phyloP scores from a whole-genome alignment of 1,284 basidiomycete species.

The Pascua guehoae region DNA sequence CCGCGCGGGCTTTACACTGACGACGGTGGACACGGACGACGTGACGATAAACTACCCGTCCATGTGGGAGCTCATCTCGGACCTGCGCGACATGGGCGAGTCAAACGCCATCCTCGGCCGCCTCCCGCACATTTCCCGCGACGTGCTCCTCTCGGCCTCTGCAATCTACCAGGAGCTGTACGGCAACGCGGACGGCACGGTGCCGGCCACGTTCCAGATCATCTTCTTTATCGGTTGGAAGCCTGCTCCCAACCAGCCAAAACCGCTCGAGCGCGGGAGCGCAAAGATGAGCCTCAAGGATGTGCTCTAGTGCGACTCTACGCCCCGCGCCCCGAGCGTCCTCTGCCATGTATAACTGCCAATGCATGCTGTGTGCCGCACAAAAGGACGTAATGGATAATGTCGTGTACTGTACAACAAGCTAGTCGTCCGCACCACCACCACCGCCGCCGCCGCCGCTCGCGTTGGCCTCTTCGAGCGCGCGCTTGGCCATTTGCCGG shows the following conservation, averaged over 20 bases:
- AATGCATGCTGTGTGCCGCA: neutral
- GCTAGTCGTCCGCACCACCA: neutral
- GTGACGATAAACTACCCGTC: constrained; percentile 85
- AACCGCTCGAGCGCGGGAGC: constrained; percentile 79
- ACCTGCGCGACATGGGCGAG: constrained; percentile 94
- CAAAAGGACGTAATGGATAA: neutral
- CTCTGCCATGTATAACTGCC: too few relatives aligned
- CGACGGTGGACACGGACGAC: constrained; percentile 95
- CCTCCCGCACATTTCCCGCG: constrained; percentile 65
- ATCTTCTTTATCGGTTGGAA: constrained; percentile 99
- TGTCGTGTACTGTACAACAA: constrained; percentile 4
- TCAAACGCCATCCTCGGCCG: constrained; percentile 83
- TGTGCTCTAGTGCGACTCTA: constrained; percentile 57
- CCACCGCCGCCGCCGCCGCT: constrained; percentile 13
- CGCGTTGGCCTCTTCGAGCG: constrained; percentile 41
- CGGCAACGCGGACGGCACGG: constrained; percentile 71
- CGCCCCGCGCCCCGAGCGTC: too few relatives aligned
- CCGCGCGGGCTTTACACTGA: constrained; percentile 86
- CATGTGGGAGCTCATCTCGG: constrained; percentile 94
- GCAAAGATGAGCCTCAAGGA: constrained; percentile 79
- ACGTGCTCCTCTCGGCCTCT: constrained; percentile 84
- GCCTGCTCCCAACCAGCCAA: constrained; percentile 75
- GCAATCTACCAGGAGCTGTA: constrained; percentile 91
- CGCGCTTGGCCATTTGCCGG: constrained; percentile 44
- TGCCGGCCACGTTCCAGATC: constrained; percentile 94